Evolutionary conservation across 1,284 basidiomycete genomes (phyloP), one percentile per base, ranked within the genome.

Genomic region (Trichosporon sp.): DNA sequence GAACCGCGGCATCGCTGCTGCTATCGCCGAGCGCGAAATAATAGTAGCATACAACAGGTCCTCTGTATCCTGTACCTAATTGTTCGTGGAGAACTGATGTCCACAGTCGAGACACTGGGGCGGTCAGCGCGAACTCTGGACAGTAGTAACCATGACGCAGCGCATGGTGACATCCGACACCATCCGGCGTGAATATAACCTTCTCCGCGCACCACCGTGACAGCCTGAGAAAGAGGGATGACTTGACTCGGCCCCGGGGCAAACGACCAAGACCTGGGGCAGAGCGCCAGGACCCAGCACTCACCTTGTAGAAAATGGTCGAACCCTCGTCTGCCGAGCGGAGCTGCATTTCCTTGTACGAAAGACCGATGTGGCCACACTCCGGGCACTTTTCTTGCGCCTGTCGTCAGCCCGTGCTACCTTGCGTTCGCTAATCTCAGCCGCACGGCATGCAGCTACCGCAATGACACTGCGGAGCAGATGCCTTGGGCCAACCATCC

Each of bases 321-420:
- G 92, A 92, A 1, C 92, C 93, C 85, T 95, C 93, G 82, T 95
- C 93, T 34, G 92, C 93, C 75, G 92, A 92, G 66, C 93, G 88
- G 76, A 94, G 85, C 89, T 94, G 84, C 77, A 80, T 77, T 67
- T 79, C 75, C 68, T 76, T 77, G 73, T 78, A 84, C 38, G 78
- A 80, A 67, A 84, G 73, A 23, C 83, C 89, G 74, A 89, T 85
- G 82, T 93, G 88, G 51, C 92, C 92, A 78, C 96, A 99, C 65
- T 88, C 88, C 0, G 93, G 93, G 80, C 97, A 99, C 82, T 91
- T 91, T 83, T 98, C 96, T 66, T 92, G 89, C 42, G 94, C 92
- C 92, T 97, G 65, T 29, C 31, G 42, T 70, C 65, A 71, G 67
- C 27, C 12, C 64, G n/a, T 42, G 38, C 3, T 42, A 9, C 32